Base-by-base conservation (phyloP, 345 rosid genomes). In the Populus deltoides region DNA sequence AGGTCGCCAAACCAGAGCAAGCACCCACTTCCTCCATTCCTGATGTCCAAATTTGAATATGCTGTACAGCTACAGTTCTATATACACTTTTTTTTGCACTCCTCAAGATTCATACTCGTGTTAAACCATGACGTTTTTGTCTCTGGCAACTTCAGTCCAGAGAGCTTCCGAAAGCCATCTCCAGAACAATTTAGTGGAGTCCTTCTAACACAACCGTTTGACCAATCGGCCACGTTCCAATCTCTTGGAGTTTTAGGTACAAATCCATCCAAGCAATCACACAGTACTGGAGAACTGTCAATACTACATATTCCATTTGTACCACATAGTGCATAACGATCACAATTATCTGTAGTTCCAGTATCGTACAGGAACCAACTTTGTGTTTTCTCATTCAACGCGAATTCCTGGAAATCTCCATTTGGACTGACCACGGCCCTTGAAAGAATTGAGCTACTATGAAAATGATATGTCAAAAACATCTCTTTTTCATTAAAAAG, bases 101-200 rank as follows among this genome's bases (percentile, higher is more conserved):
- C 41, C 10, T 51, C 39, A 18, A 71, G 74, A 53, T 35, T 71
- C 74, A 49, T 71, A 15, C 27, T 71, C 20, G 7, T 49, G 43
- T 29, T 51, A 29, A 24, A 71, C 74, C 63, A 71, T 3, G 74
- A 71, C 27, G 31, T 31, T 16, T 7, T 5, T 3, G 74, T 71
- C 4, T 77, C 80, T 6, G 74, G 74, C 68, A 77, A n/a, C n/a
- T 71, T 77, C 11, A 70, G 17, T 1, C 80, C 70, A 7, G 36
- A 13, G 10, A n/a, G 29, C 73, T 73, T 84, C 62, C 45, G 2
- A n/a, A 84, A 84, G 11, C 78, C 71, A 31, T 66, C 70, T 33
- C 43, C 41, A 1, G 41, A 29, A 24, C 70, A 66, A 35, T 31
- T 35, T 8, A 66, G 17, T 0, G 10, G 17, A 15, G 43, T 35